Base-by-base conservation (phyloP, 768 basidiomycete genomes). In the Amanita pseudoporphyria region DNA sequence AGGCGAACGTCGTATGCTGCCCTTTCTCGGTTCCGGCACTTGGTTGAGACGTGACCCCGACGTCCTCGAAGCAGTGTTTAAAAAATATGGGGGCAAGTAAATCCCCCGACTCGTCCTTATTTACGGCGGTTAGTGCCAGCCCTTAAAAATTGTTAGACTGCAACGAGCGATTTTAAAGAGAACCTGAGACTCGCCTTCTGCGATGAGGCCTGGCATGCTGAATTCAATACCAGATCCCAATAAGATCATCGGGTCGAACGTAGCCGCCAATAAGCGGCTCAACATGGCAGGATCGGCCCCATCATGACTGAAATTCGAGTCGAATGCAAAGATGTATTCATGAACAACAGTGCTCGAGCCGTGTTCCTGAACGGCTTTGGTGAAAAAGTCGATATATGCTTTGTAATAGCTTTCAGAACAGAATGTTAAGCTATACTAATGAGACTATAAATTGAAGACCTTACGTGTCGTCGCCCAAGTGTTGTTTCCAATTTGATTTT, bases 391-490 rank as follows among this genome's bases (percentile, higher is more conserved):
- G 9, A 77, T 58, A 55, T 81, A 84, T 1, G 68, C 66, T n/a
- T 67, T 59, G 53, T 81, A 83, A 56, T 71, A 82, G 14, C 81
- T 81, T 9, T 18, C n/a, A 14, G 18, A 3, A n/a, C n/a, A n/a
- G 16, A 21, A 22, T 6, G 19, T 41, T 13, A 38, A 28, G 16
- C 13, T 24, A 53, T 9, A 22, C 14, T 10, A 10, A 26, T 9
- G 31, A 21, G 3, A 16, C 16, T 2, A n/a, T 9, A 32, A 37
- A 24, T 6, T 13, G 14, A 16, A n/a, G 6, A 56, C 74, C n/a
- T 10, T 57, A 81, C 79, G 62, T 61, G 45, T 68, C 70, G 43
- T 84, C 73, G 1, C 77, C 82, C 7, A 86, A 64, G 56, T 82
- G 76, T 3, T 76, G 70, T 49, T 65, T 63, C 52, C 81, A 71